These are phyloP conservation scores for Medicago arabica DNA, from an alignment of 306 rosid species.

Conservation along the genomic window DNA sequence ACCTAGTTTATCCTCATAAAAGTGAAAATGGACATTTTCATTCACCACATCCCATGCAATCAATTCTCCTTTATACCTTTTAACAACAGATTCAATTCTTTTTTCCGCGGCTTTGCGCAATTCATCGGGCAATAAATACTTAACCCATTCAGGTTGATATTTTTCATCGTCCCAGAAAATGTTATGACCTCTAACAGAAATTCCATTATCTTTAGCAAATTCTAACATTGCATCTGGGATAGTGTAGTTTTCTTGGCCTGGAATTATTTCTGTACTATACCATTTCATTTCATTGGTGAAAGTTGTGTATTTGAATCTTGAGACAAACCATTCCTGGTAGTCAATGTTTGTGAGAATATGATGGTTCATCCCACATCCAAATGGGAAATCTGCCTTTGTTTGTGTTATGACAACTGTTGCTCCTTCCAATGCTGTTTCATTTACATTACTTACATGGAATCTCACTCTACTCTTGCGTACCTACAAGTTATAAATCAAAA, in stretches of 20 bases:
- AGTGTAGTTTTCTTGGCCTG: constrained; percentile 69
- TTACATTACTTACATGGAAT: constrained; percentile 50
- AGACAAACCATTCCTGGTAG: constrained; percentile 66
- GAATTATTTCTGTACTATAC: constrained; percentile 64
- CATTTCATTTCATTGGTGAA: constrained; percentile 88
- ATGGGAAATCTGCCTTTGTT: constrained; percentile 54
- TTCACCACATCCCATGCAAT: constrained; percentile 88
- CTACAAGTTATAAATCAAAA: constrained; percentile 48
- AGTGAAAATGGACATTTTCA: constrained; percentile 74
- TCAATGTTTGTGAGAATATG: constrained; percentile 54
- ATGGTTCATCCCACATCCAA: constrained; percentile 72
- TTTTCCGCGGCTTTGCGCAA: constrained; percentile 50
- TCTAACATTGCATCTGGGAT: constrained; percentile 65
- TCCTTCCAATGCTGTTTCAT: constrained; percentile 57
- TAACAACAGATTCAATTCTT: constrained; percentile 67
- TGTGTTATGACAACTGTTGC: constrained; percentile 48
- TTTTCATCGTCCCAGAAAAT: constrained; percentile 66
- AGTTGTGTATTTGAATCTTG: constrained; percentile 66
- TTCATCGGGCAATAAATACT: constrained; percentile 47
- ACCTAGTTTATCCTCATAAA: constrained; percentile 63
- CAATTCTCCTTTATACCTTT: constrained; percentile 65
- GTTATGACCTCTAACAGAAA: constrained; percentile 72
- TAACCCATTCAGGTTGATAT: constrained; percentile 71
- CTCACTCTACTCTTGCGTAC: constrained; percentile 62
- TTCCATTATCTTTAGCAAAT: constrained; percentile 51